Evolutionary conservation across 768 basidiomycete species (phyloP), one percentile per base, ranked within the genome.

Genomic region (Russula brevipes): DNA sequence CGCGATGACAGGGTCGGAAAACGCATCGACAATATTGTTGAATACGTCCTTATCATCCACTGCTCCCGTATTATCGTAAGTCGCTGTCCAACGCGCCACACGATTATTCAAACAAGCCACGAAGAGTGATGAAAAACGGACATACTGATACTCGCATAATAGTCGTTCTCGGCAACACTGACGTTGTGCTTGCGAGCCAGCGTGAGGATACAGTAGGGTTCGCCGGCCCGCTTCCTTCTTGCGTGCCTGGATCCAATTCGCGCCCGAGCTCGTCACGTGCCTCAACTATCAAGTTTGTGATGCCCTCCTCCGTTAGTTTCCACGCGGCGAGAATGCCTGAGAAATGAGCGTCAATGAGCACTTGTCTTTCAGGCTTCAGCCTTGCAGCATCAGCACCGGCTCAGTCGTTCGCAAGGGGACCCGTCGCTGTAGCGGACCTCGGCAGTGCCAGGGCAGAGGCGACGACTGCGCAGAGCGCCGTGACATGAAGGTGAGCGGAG

Each of bases 161-260:
- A 70, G 57, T 70, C 79, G 63, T 76, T 85, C 51, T 73, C 74
- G 46, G 70, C 73, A 1, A 79, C 79, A 52, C 73, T 73, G 16
- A 85, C 58, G 30, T 76, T 75, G 59, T 84, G 79, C 64, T 85
- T 83, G 63, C 77, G 71, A 3, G 79, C 82, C 49, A 87, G 73
- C 7, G 70, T 69, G 66, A 80, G 79, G 16, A 87, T 84, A n/a
- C n/a, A n/a, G n/a, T n/a, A 0, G 86, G 85, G 68, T 87, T 87
- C 4, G 74, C 73, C 4, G 77, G 75, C 0, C 81, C 82, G 30
- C 77, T 68, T 0, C 73, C 79, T 2, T 72, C 68, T 55, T 82
- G 80, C 0, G n/a, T n/a, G n/a, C 24, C 24, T 24, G 24, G 24
- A 24, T 24, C 24, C 24, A 24, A 24, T 24, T 24, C 24, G 24